These are phyloP conservation scores for Aspergillus aculeatinus DNA, from an alignment of 2,329 filamentous ascomycete genomes.

Conservation along the genomic window DNA sequence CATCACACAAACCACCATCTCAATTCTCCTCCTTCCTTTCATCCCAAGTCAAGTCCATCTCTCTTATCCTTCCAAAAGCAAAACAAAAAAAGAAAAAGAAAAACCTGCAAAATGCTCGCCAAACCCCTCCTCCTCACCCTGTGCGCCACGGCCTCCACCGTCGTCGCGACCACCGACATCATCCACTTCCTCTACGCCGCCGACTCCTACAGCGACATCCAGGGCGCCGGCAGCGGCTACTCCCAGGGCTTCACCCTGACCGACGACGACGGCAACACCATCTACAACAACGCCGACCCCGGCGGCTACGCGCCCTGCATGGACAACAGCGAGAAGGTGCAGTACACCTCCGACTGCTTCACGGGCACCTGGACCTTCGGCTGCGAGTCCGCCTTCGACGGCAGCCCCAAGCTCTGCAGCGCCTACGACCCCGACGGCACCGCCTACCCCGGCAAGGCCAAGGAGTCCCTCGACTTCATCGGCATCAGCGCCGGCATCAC, in stretches of 20 bases:
- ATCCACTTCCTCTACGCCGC: background rate
- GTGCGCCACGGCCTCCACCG: background rate
- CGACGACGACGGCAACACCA: background rate
- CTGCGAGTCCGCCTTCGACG: conserved; percentile 3
- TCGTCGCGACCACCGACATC: background rate
- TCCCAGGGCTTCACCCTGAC: background rate
- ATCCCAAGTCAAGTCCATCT: background rate
- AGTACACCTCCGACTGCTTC: background rate
- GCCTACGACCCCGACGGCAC: background rate
- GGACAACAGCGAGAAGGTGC: background rate
- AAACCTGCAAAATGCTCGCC: background rate
- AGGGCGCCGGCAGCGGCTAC: background rate
- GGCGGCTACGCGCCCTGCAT: background rate
- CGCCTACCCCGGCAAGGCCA: background rate
- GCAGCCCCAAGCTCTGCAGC: conserved; percentile 4
- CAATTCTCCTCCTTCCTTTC: background rate
- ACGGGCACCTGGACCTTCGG: background rate
- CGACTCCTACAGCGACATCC: background rate
- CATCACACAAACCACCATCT: no score
- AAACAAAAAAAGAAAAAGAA: no score
- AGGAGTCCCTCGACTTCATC: background rate
- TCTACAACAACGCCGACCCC: background rate
- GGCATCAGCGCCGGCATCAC: conserved; percentile 1
- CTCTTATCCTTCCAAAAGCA: background rate
- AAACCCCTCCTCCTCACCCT: background rate